phyloP scores from a whole-genome alignment of 2,329 filamentous ascomycete species.

The Verticillium nubilum region DNA sequence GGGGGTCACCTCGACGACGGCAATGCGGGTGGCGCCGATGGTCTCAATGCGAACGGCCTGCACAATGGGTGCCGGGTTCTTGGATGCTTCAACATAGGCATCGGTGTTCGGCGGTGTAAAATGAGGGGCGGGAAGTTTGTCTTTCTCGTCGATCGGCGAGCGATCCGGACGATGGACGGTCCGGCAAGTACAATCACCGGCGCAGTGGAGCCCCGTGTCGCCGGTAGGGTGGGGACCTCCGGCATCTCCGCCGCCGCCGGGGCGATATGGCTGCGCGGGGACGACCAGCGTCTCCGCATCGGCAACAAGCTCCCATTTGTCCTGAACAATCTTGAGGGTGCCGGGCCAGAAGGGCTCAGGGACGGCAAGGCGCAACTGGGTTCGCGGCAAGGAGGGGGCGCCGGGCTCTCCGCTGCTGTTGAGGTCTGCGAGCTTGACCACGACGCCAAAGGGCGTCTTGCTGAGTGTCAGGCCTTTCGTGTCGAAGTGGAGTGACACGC shows the following conservation, averaged over 20 bases:
- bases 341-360: background rate
- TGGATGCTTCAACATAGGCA: background rate
- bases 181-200: background rate
- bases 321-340: background rate
- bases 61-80: background rate
- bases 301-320: background rate
- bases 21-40: background rate
- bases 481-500: background rate
- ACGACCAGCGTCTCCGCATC: background rate
- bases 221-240: background rate
- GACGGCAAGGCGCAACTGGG: background rate
- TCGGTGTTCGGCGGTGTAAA: background rate
- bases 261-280: background rate
- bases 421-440: background rate
- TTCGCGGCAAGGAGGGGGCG: background rate
- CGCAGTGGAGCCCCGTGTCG: background rate
- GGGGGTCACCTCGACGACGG: background rate
- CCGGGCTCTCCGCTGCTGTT: background rate
- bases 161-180: background rate
- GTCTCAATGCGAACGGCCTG: background rate
- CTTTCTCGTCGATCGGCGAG: background rate
- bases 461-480: background rate
- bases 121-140: background rate
- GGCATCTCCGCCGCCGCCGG: background rate
- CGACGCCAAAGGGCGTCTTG: background rate